Evolutionary conservation across 78 protist species (phyloP).

Genomic region (Cavenderia fasciculata): DNA sequence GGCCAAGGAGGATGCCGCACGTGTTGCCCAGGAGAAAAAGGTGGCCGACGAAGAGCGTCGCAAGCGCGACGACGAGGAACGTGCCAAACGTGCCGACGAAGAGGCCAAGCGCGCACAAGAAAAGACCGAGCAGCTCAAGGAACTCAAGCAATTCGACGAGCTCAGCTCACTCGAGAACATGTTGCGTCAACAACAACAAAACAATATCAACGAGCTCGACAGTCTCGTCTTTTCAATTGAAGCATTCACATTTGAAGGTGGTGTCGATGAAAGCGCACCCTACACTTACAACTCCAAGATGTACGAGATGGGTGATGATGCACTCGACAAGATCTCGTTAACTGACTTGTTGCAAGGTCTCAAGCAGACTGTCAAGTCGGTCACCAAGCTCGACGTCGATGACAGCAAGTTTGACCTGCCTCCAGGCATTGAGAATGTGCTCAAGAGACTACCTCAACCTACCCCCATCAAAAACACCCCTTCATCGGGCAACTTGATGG

Average conservation of each 20-base stretch:
- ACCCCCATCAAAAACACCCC: slow-evolving; percentile 6
- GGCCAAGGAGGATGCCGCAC: slow-evolving; percentile 26
- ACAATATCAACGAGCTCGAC: slow-evolving; percentile 41
- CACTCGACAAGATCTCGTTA: slow-evolving; percentile 57
- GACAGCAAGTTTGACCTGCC: slow-evolving; percentile 55
- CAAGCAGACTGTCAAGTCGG: slow-evolving; percentile 48
- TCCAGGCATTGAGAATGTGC: slow-evolving; percentile 64
- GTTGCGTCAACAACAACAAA: slow-evolving; percentile 57
- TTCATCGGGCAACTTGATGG: not conserved
- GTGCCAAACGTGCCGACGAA: slow-evolving; percentile 14
- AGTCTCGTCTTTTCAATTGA: slow-evolving; percentile 36
- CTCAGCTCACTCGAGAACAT: slow-evolving; percentile 37
- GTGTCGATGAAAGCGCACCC: slow-evolving; percentile 59
- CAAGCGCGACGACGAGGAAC: slow-evolving; percentile 16
- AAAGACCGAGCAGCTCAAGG: slow-evolving; percentile 31
- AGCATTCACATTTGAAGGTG: slow-evolving; percentile 66
- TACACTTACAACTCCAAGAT: slow-evolving; percentile 62
- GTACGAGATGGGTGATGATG: slow-evolving; percentile 60
- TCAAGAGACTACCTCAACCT: slow-evolving; percentile 34
- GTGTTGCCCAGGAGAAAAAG: not conserved
- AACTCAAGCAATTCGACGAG: slow-evolving; percentile 68
- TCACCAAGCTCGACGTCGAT: slow-evolving; percentile 67
- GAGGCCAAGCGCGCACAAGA: slow-evolving; percentile 29
- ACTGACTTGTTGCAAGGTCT: slow-evolving; percentile 65
- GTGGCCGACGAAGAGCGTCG: slow-evolving; percentile 31